Conservation (phyloP, 1,284 basidiomycete genomes). For the Pseudozyma pruni region DNA sequence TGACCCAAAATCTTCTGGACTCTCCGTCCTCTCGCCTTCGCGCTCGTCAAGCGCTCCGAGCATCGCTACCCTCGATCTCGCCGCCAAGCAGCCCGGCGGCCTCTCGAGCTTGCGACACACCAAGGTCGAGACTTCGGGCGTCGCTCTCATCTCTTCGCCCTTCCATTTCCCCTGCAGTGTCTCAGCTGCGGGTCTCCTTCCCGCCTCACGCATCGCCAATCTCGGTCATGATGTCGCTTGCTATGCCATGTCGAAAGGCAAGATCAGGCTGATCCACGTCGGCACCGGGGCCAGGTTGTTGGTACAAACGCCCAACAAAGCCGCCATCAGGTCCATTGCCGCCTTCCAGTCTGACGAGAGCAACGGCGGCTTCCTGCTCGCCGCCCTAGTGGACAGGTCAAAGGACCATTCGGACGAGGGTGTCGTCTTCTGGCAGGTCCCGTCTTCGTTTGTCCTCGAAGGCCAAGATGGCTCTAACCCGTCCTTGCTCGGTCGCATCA, state of each 20-base stretch:
- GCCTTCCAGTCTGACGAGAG: slow-evolving; percentile 13
- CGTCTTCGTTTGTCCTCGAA: slow-evolving; percentile 18
- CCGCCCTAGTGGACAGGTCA: slow-evolving; percentile 21
- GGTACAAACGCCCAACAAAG: slow-evolving; percentile 19
- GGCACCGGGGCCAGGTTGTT: slow-evolving; percentile 27
- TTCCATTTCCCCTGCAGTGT: slow-evolving; percentile 26
- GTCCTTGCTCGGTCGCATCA: slow-evolving; percentile 13
- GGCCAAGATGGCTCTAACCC: slow-evolving; percentile 10
- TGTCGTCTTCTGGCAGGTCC: slow-evolving; percentile 24
- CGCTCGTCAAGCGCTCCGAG: slow-evolving; percentile 28
- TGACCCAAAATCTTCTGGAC: slow-evolving; percentile 32
- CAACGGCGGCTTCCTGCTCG: slow-evolving; percentile 12
- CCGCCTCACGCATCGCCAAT: slow-evolving; percentile 26
- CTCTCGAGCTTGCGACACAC: slow-evolving; percentile 28
- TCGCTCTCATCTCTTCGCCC: slow-evolving; percentile 38
- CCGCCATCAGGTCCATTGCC: slow-evolving; percentile 19
- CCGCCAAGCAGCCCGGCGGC: slow-evolving; percentile 37
- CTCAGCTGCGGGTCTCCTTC: slow-evolving; percentile 14
- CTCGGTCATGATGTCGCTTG: slow-evolving; percentile 20
- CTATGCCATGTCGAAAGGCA: slow-evolving; percentile 48
- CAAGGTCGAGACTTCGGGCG: slow-evolving; percentile 33
- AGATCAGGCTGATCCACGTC: slow-evolving; percentile 38
- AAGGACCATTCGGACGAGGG: slow-evolving; percentile 18
- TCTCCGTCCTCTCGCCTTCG: slow-evolving; percentile 35
- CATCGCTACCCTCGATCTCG: slow-evolving; percentile 35